Base-by-base conservation (phyloP, 169 alveolate species). In the Babesia ovis region DNA sequence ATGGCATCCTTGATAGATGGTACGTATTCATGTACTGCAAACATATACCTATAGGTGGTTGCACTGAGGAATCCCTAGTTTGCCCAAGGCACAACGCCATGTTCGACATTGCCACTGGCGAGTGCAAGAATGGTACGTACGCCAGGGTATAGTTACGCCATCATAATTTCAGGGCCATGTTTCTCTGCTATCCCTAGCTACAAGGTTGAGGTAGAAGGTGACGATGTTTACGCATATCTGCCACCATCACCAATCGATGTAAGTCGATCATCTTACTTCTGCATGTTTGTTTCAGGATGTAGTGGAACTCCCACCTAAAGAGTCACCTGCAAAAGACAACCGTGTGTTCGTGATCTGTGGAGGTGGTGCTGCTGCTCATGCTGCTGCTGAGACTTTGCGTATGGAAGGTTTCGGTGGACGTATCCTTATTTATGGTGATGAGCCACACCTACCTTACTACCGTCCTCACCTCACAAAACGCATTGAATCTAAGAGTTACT, bases 351-450 rank as follows among this genome's bases (percentile, higher is more conserved):
- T 85, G 20, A 86, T 92, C 18, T 85, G 92, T n/a, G 96, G 96
- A 0, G 95, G 93, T 0, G 96, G 96, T 14, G 93, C 95, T 3
- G 95, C 95, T 37, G 94, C 94, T 0, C 76, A 71, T 43, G 89
- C 95, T 3, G 95, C 96, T 5, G 86, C 87, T 1, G 96, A 91
- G 62, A 85, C 95, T 20, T 75, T 92, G 48, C 70, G 94, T 3
- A 60, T 79, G n/a, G 76, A 84, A 51, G 96, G 96, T 23, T 92
- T 71, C 60, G 50, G 64, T n/a, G 96, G 87, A 12, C 87, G 87
- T 27, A 73, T 81, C 18, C n/a, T 71, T 34, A 81, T 81, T 29
- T 81, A 71, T 45, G 79, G 81, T 16, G 89, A 70, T 46, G 93
- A 89, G 64, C 12, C 37, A 2, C 69, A 85, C 58, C 62, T 82